A percentile compares a stretch with the other conserved stretches of the same genome.
Conservation (phyloP, 176 grass and related monocot genomes). For the Luzula sylvatica region DNA sequence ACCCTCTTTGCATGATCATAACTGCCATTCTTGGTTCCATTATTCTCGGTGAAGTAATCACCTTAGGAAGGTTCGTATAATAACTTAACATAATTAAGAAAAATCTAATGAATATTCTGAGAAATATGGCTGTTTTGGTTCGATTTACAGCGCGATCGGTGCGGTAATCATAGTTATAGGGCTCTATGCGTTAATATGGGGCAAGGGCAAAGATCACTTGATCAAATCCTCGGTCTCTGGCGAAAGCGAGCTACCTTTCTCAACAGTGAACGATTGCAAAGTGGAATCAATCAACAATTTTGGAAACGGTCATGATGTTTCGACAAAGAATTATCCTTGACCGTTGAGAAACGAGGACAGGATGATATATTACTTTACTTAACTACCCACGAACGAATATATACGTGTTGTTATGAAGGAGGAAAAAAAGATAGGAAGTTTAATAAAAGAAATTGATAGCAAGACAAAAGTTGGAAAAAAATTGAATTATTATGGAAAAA, state of each 20-base stretch:
- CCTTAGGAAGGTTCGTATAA: slow-evolving; percentile 26
- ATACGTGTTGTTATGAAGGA: too few relatives aligned
- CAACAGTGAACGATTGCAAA: slow-evolving; percentile 22
- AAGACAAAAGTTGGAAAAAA: too few relatives aligned
- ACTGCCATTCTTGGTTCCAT: slow-evolving; percentile 39
- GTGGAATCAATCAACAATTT: slow-evolving; percentile 18
- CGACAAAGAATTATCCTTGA: slow-evolving; percentile 20
- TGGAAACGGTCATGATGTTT: slow-evolving; percentile 31
- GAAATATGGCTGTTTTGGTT: background rate
- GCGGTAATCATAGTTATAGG: slow-evolving; percentile 38
- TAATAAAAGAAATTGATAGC: too few relatives aligned
- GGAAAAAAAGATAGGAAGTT: too few relatives aligned
- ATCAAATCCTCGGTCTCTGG: background rate
- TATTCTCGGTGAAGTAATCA: slow-evolving; percentile 41
- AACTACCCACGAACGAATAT: too few relatives aligned
- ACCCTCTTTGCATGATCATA: slow-evolving; percentile 53
- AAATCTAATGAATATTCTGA: background rate
- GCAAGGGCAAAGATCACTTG: slow-evolving; percentile 32
- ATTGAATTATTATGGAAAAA: too few relatives aligned
- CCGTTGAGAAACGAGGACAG: too few relatives aligned
- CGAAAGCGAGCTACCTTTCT: slow-evolving; percentile 36
- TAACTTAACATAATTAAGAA: too few relatives aligned
- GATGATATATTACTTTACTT: too few relatives aligned
- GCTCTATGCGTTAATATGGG: slow-evolving; percentile 48
- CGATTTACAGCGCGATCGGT: slow-evolving; percentile 27